Evolutionary conservation across 23 red algal genomes (phyloP).

Genomic region (Gracilaria domingensis): DNA sequence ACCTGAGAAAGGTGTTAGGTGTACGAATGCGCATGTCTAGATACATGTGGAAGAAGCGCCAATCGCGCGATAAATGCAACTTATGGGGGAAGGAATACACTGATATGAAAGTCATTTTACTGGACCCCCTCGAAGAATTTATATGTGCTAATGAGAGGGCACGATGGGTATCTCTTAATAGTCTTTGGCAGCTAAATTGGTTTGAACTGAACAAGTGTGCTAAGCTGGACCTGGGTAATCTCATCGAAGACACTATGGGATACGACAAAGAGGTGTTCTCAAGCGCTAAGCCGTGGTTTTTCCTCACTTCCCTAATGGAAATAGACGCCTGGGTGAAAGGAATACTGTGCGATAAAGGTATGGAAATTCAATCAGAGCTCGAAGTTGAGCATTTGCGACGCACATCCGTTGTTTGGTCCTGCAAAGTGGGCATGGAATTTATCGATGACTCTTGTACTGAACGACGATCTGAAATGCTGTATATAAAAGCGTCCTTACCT

Average conservation of each 20-base stretch:
- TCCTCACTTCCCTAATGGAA: neutral
- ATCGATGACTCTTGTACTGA: neutral
- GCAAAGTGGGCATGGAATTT: neutral
- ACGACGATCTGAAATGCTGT: neutral
- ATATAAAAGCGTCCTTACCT: neutral
- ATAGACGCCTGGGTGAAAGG: neutral
- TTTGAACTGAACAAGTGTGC: conserved; percentile 8
- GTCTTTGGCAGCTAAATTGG: conserved; percentile 13
- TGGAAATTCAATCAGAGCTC: neutral
- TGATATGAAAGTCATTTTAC: conserved; percentile 5
- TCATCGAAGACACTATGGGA: neutral
- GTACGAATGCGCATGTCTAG: neutral
- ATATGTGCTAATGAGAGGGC: neutral
- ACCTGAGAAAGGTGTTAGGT: conserved; percentile 3
- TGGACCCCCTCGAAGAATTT: neutral
- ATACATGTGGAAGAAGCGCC: neutral
- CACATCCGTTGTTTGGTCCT: neutral
- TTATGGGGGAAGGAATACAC: neutral
- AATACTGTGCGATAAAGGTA: neutral
- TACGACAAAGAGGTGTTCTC: neutral
- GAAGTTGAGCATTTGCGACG: neutral
- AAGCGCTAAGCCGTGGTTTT: neutral
- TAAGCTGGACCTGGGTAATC: neutral
- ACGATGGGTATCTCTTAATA: neutral
- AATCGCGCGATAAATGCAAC: neutral